Evolutionary conservation across 2,329 filamentous ascomycete species (phyloP).

Genomic region (Arachnopeziza araneosa): DNA sequence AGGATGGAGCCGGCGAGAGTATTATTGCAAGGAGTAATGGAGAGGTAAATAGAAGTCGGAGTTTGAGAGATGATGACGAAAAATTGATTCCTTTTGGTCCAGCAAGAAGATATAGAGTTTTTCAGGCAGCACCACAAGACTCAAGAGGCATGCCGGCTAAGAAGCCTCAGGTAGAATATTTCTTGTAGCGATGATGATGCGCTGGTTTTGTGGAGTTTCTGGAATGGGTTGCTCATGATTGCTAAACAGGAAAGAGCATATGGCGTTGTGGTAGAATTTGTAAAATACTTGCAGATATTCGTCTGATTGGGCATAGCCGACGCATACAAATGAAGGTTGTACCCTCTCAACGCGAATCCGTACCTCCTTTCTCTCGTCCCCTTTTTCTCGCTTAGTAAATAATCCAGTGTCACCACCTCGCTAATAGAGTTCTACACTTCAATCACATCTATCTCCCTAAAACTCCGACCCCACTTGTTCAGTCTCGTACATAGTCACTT

Average conservation of each 20-base stretch:
- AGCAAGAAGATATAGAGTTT: conserved; percentile 86
- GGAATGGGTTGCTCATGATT: neutral
- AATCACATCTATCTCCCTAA: neutral
- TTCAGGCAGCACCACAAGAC: conserved; percentile 94
- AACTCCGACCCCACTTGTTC: too few relatives aligned
- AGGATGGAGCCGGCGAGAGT: conserved; percentile 72
- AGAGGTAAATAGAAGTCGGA: conserved; percentile 45
- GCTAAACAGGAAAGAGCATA: neutral
- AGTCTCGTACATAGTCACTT: neutral
- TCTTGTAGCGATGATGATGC: conserved; percentile 46
- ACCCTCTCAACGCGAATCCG: too few relatives aligned
- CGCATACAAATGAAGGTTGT: too few relatives aligned
- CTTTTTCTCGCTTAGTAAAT: neutral
- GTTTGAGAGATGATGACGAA: conserved; percentile 31
- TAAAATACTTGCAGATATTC: neutral
- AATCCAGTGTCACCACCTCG: neutral
- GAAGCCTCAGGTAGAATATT: conserved; percentile 97
- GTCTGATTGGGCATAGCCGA: too few relatives aligned
- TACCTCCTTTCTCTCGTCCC: neutral
- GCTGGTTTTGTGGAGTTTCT: neutral
- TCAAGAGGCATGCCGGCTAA: conserved; percentile 97
- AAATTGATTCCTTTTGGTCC: conserved; percentile 57
- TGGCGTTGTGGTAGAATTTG: neutral
- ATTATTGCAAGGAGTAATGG: conserved; percentile 31
- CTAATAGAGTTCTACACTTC: neutral